A percentile compares a stretch with the other conserved stretches of the same genome.
Evolutionary conservation across 805 yeast species (phyloP).

Genomic region (Nematodospora valgi): DNA sequence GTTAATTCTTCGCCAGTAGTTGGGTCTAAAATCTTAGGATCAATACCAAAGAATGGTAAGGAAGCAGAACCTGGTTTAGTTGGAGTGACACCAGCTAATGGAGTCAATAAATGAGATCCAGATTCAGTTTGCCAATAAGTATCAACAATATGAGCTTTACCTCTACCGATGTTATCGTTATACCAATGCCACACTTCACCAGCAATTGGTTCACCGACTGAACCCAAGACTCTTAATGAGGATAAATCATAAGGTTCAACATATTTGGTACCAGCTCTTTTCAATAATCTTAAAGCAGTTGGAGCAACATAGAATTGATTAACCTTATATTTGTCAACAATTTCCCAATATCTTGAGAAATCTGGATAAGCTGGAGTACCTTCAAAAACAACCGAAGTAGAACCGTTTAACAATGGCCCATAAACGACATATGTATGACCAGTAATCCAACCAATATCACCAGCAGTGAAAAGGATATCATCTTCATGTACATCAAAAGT

Average conservation of each 20-base stretch:
- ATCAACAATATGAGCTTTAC: slow-evolving; percentile 86
- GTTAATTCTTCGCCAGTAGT: slow-evolving; percentile 79
- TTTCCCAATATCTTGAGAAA: slow-evolving; percentile 95
- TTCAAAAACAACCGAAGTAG: slow-evolving; percentile 90
- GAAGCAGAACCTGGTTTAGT: slow-evolving; percentile 98
- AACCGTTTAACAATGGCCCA: slow-evolving; percentile 86
- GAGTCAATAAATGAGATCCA: slow-evolving; percentile 92
- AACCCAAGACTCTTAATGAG: slow-evolving; percentile 88
- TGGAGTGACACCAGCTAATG: slow-evolving; percentile 91
- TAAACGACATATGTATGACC: slow-evolving; percentile 96
- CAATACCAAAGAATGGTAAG: slow-evolving; percentile 93
- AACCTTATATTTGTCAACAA: slow-evolving; percentile 85
- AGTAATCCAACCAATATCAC: slow-evolving; percentile 99
- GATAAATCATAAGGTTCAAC: slow-evolving; percentile 78
- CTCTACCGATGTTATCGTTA: slow-evolving; percentile 85
- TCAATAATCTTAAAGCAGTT: slow-evolving; percentile 89
- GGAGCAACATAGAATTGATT: slow-evolving; percentile 98
- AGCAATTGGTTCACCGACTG: slow-evolving; percentile 98
- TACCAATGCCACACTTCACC: slow-evolving; percentile 99
- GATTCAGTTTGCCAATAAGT: slow-evolving; percentile 99
- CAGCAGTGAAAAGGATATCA: slow-evolving; percentile 92
- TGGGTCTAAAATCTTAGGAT: slow-evolving; percentile 89
- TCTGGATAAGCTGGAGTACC: slow-evolving; percentile 98
- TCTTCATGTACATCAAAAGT: slow-evolving; percentile 89
- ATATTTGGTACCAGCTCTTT: slow-evolving; percentile 82